A percentile compares a stretch with the other conserved stretches of the same genome.
Evolutionary conservation across 495 filamentous ascomycete species (phyloP).

Genomic region (Neurospora sp.): DNA sequence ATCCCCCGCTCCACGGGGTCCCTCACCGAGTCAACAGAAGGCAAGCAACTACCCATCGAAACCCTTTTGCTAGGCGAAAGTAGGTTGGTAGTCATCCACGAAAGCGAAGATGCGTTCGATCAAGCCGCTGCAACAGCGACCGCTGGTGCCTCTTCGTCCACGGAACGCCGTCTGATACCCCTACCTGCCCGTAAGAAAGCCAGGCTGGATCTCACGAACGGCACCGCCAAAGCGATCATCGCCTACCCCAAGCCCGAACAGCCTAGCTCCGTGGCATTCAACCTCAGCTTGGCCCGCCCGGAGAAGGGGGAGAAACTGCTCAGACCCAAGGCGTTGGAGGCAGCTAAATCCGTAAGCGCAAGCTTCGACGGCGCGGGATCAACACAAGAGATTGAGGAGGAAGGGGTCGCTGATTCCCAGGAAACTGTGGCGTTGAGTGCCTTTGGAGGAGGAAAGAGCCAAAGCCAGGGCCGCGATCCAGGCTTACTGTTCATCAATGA

Average conservation of each 20-base stretch:
- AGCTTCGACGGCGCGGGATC: background rate
- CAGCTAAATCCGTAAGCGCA: conserved; percentile 4
- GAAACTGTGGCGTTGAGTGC: background rate
- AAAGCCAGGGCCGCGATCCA: conserved; percentile 4
- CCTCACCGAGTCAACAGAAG: conserved; percentile 17
- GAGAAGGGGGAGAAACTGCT: conserved; percentile 9
- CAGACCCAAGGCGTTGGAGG: background rate
- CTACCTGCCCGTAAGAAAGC: conserved; percentile 24
- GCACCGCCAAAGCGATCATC: conserved; percentile 27
- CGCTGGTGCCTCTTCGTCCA: conserved; percentile 20
- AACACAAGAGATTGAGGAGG: background rate
- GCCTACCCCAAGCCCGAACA: conserved; percentile 31
- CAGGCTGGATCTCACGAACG: conserved; percentile 3
- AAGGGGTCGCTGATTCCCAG: background rate
- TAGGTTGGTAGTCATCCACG: conserved; percentile 49
- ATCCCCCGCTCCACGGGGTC: conserved; percentile 31
- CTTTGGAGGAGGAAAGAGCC: background rate
- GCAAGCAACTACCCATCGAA: conserved; percentile 36
- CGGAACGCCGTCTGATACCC: conserved; percentile 12
- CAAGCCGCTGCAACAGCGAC: background rate
- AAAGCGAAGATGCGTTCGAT: conserved; percentile 17
- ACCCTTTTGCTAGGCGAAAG: conserved; percentile 56
- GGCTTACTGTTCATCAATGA: conserved; percentile 36
- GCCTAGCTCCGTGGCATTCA: conserved; percentile 32
- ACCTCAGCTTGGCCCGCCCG: conserved; percentile 29